These are phyloP conservation scores for Torulaspora maleeae DNA, from an alignment of 805 yeast genomes.

Conservation along the genomic window DNA sequence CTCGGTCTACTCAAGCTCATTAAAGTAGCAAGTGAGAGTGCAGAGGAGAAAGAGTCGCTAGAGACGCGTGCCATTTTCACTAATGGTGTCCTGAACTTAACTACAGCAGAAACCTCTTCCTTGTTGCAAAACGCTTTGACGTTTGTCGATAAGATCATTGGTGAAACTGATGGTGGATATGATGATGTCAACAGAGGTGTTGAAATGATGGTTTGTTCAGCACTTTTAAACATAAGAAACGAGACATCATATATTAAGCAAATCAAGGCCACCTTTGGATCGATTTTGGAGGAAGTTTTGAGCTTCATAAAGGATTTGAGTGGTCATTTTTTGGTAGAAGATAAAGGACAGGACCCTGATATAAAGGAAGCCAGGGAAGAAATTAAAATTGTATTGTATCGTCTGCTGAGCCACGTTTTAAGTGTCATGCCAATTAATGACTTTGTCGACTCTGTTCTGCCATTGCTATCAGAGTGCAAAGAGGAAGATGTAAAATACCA, in stretches of 20 bases:
- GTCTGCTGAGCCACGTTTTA: conserved; percentile 56
- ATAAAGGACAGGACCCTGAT: conserved; percentile 21
- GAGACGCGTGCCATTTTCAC: conserved; percentile 59
- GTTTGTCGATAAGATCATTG: conserved; percentile 51
- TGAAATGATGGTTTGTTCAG: conserved; percentile 50
- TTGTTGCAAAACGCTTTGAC: conserved; percentile 50
- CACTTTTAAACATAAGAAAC: conserved; percentile 41
- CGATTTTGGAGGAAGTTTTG: conserved; percentile 24
- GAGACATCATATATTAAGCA: conserved; percentile 11
- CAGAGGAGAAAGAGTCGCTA: conserved; percentile 39
- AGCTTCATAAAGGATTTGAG: conserved; percentile 21
- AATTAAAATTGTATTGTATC: conserved; percentile 44
- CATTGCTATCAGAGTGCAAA: conserved; percentile 32
- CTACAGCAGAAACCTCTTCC: conserved; percentile 43
- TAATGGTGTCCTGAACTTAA: conserved; percentile 49
- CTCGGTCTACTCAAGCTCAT: conserved; percentile 37
- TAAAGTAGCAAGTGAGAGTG: conserved; percentile 39
- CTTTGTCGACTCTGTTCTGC: conserved; percentile 60
- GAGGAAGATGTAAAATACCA: conserved; percentile 53
- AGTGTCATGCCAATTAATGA: conserved; percentile 69
- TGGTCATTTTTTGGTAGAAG: conserved; percentile 1
- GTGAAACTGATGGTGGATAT: conserved; percentile 35
- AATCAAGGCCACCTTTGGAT: conserved; percentile 27
- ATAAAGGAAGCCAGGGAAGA: conserved; percentile 25
- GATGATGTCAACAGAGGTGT: conserved; percentile 36